Evolutionary conservation across 176 grass and related monocot species (phyloP).

Genomic region (Ampelocalamus luodianensis): DNA sequence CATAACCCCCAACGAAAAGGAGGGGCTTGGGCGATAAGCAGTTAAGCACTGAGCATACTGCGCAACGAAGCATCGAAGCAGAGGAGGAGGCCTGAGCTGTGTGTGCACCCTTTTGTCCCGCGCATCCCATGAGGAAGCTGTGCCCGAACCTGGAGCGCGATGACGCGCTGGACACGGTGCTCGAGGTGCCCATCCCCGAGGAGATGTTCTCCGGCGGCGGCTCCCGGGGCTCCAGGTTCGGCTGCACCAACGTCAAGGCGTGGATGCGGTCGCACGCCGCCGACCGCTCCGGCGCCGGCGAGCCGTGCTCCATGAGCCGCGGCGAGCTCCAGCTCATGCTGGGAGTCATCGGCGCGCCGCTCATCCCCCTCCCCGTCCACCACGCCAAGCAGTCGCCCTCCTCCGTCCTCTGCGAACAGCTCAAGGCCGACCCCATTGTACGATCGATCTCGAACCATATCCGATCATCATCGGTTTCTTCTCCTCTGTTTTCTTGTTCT

Average conservation of each 20-base stretch:
- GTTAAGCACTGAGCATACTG: background rate
- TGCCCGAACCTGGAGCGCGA: constrained; percentile 94
- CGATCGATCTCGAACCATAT: background rate
- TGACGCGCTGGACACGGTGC: constrained; percentile 94
- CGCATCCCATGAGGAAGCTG: constrained; percentile 72
- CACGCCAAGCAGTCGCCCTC: constrained; percentile 71
- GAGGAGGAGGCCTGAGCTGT: constrained; percentile 15
- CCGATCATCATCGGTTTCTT: background rate
- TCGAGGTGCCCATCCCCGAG: constrained; percentile 95
- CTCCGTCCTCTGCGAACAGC: constrained; percentile 64
- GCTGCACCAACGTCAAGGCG: constrained; percentile 81
- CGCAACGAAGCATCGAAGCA: background rate
- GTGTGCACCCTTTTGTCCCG: background rate
- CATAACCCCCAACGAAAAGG: constrained; percentile 29
- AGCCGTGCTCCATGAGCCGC: constrained; percentile 67
- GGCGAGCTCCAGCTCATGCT: constrained; percentile 98
- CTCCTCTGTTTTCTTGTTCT: background rate
- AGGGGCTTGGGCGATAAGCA: background rate
- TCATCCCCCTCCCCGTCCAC: constrained; percentile 82
- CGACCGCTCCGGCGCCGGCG: constrained; percentile 51
- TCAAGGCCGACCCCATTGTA: constrained; percentile 85
- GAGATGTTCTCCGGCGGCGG: constrained; percentile 83
- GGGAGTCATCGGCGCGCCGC: constrained; percentile 94
- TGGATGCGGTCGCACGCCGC: constrained; percentile 78
- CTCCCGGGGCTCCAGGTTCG: constrained; percentile 49